Percentiles rank a stretch among this genome's conserved stretches.
These are phyloP conservation scores for Penicillium glabrum DNA, from an alignment of 2,329 filamentous ascomycete genomes.

Conservation along the genomic window DNA sequence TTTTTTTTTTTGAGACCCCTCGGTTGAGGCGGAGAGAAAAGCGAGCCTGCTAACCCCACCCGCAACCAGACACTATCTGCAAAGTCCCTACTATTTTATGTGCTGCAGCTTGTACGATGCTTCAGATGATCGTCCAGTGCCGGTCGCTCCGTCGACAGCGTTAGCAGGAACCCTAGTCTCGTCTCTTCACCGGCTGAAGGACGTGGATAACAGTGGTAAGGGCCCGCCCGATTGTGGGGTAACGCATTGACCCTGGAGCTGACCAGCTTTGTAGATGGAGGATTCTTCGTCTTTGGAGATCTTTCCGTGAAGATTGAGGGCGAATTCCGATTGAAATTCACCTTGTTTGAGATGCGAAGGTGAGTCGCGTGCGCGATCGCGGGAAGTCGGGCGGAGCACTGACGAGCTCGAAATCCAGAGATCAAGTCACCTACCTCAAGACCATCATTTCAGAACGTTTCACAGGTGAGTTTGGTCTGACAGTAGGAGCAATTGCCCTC, in stretches of 20 bases:
- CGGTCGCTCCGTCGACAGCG: constrained; percentile 50
- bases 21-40: neutral
- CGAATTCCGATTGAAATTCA: constrained; percentile 71
- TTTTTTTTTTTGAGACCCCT: neutral
- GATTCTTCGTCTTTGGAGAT: constrained; percentile 90
- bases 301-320: constrained; percentile 76
- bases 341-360: constrained; percentile 71
- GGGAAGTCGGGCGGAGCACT: constrained; percentile 7
- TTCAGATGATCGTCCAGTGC: constrained; percentile 46
- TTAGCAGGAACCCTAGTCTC: constrained; percentile 74
- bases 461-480: constrained; percentile 51
- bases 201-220: constrained; percentile 65
- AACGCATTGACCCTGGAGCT: neutral
- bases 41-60: neutral
- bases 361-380: constrained; percentile 33
- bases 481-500: neutral
- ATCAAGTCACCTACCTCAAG: constrained; percentile 53
- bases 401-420: constrained; percentile 24
- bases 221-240: constrained; percentile 2
- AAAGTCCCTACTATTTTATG: constrained; percentile 66
- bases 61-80: constrained; percentile 55
- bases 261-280: constrained; percentile 58
- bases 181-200: constrained; percentile 78
- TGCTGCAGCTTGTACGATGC: constrained; percentile 56
- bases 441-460: constrained; percentile 66